phyloP scores from a whole-genome alignment of 23 red algal genomes.

The Cyanidioschyzon merolae region DNA sequence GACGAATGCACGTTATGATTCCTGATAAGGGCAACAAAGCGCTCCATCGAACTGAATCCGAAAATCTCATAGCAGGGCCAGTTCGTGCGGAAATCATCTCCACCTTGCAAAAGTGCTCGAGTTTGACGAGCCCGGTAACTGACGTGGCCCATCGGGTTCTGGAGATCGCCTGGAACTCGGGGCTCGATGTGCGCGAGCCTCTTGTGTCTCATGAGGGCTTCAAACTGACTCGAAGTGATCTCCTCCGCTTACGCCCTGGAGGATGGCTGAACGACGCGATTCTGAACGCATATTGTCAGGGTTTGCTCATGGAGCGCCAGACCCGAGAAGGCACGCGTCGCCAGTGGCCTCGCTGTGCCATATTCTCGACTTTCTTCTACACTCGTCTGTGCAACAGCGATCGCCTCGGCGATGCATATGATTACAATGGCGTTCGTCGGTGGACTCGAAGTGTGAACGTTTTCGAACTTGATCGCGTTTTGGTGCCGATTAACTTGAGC shows the following conservation, averaged over 20 bases:
- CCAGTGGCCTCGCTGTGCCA: slow-evolving; percentile 24
- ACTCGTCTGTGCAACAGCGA: slow-evolving; percentile 38
- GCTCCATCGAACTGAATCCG: neutral
- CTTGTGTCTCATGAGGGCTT: neutral
- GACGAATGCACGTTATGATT: no score
- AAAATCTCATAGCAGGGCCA: neutral
- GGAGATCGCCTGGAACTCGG: neutral
- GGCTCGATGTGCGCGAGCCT: neutral
- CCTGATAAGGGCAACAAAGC: no score
- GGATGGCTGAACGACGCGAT: slow-evolving; percentile 91
- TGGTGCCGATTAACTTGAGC: slow-evolving; percentile 81
- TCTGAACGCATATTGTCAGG: slow-evolving; percentile 68
- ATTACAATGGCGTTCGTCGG: slow-evolving; percentile 58
- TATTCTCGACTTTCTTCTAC: slow-evolving; percentile 82
- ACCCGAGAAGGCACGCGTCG: slow-evolving; percentile 7
- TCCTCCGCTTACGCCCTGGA: slow-evolving; percentile 42
- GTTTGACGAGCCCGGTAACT: neutral
- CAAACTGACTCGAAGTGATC: slow-evolving; percentile 25
- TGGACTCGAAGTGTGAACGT: slow-evolving; percentile 78
- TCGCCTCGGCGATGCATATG: slow-evolving; percentile 25
- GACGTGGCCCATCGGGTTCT: neutral
- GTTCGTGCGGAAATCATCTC: neutral
- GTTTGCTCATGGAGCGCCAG: slow-evolving; percentile 36
- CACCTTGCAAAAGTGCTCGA: neutral
- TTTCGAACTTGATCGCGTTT: slow-evolving; percentile 47